phyloP scores from a whole-genome alignment of 768 basidiomycete species.

The Gloeophyllum trabeum region DNA sequence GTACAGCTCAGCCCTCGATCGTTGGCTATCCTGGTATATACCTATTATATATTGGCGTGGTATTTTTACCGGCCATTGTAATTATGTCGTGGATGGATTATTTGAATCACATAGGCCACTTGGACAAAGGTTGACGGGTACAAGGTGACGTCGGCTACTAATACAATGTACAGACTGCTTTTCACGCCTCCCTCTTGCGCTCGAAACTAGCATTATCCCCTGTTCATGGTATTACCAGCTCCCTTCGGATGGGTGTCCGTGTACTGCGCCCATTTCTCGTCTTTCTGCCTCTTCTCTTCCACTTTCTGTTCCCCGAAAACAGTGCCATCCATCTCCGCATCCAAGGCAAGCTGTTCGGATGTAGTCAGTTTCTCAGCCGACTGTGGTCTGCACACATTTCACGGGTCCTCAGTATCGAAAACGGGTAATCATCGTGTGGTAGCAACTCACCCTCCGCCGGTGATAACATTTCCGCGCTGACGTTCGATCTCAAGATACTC shows the following conservation, averaged over 20 bases:
- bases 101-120: too few species aligned
- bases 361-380: slow-evolving; percentile 35
- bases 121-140: too few species aligned
- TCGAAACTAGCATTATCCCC: slow-evolving; percentile 44
- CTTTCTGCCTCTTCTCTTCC: slow-evolving; percentile 73
- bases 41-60: too few species aligned
- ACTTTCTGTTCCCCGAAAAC: slow-evolving; percentile 49
- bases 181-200: too few species aligned
- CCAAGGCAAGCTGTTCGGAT: slow-evolving; percentile 66
- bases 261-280: slow-evolving; percentile 86
- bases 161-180: too few species aligned
- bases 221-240: slow-evolving; percentile 96
- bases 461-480: slow-evolving; percentile 76
- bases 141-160: too few species aligned
- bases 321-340: slow-evolving; percentile 81
- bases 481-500: slow-evolving; percentile 86
- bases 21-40: too few species aligned
- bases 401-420: too few species aligned
- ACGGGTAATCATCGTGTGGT: too few species aligned
- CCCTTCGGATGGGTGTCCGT: slow-evolving; percentile 82
- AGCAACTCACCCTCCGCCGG: slow-evolving; percentile 72
- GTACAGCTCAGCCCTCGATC: too few species aligned
- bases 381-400: background rate
- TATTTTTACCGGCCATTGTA: too few species aligned
- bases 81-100: too few species aligned